Evolutionary conservation across 306 rosid species (phyloP).

Genomic region (Calophaca sinica): DNA sequence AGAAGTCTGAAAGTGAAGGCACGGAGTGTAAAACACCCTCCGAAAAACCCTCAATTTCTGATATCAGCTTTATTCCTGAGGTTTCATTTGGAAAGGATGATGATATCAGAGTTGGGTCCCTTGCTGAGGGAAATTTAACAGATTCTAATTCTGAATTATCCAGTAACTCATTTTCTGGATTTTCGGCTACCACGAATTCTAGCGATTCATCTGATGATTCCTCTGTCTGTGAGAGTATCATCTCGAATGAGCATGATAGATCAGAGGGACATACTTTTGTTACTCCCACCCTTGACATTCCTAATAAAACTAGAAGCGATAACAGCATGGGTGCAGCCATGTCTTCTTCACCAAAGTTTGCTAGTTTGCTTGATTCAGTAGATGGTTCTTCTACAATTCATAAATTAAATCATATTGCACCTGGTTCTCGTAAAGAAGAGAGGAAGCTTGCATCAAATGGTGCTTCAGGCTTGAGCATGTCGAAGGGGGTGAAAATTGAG

Average conservation of each 20-base stretch:
- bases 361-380: slow-evolving; percentile 68
- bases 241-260: slow-evolving; percentile 65
- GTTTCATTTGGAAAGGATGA: slow-evolving; percentile 53
- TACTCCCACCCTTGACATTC: slow-evolving; percentile 56
- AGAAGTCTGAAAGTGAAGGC: slow-evolving; percentile 44
- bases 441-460: slow-evolving; percentile 40
- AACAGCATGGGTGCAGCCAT: slow-evolving; percentile 49
- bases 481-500: slow-evolving; percentile 50
- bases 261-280: slow-evolving; percentile 59
- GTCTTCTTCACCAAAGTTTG: slow-evolving; percentile 85
- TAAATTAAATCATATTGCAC: slow-evolving; percentile 51
- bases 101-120: slow-evolving; percentile 52
- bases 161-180: slow-evolving; percentile 81
- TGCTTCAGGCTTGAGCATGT: slow-evolving; percentile 40
- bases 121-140: slow-evolving; percentile 50
- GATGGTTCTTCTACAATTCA: slow-evolving; percentile 54
- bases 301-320: slow-evolving; percentile 43
- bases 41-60: slow-evolving; percentile 45
- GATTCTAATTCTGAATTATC: slow-evolving; percentile 65
- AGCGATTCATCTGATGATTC: slow-evolving; percentile 77
- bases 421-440: slow-evolving; percentile 51
- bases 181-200: slow-evolving; percentile 59
- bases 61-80: slow-evolving; percentile 44
- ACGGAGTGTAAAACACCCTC: slow-evolving; percentile 30
- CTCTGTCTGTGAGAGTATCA: slow-evolving; percentile 73